Evolutionary conservation across 169 alveolate species (phyloP).

Genomic region (Plasmodium vinckei): DNA sequence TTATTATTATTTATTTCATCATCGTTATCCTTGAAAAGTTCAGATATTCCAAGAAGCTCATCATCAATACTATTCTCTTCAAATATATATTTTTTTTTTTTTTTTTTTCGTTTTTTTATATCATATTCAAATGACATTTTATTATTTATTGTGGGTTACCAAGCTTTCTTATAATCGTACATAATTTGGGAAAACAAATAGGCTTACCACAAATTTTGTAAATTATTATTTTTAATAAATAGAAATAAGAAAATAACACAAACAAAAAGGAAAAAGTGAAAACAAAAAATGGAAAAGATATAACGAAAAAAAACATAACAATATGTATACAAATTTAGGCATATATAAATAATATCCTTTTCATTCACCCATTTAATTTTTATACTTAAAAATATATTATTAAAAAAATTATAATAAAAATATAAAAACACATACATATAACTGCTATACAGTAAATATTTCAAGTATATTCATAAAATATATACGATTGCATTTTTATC

Average conservation of each 20-base stretch:
- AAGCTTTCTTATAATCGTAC: slow-evolving; percentile 25
- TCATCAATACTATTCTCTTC: slow-evolving; percentile 16
- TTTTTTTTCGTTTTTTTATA: slow-evolving; percentile 13
- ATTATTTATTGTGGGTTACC: slow-evolving; percentile 3
- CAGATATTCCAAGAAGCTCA: slow-evolving; percentile 28
- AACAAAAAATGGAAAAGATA: not conserved
- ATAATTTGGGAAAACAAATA: slow-evolving; percentile 3
- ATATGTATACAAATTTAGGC: not conserved
- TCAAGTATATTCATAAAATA: no score
- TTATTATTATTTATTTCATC: not conserved
- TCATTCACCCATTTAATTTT: not conserved
- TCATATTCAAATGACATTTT: slow-evolving; percentile 42
- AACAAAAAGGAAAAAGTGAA: not conserved
- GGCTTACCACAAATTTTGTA: not conserved
- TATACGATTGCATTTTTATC: no score
- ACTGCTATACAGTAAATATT: no score
- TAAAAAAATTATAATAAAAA: no score
- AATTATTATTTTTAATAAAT: slow-evolving; percentile 1
- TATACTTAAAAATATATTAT: not conserved
- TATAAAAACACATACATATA: no score
- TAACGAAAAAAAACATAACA: not conserved
- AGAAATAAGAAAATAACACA: not conserved
- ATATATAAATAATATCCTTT: not conserved
- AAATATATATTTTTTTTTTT: slow-evolving; percentile 12
- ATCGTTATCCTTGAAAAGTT: slow-evolving; percentile 5